These are phyloP conservation scores for Hamamelis virginiana DNA, from an alignment of 164 flowering plant genomes.

Conservation along the genomic window DNA sequence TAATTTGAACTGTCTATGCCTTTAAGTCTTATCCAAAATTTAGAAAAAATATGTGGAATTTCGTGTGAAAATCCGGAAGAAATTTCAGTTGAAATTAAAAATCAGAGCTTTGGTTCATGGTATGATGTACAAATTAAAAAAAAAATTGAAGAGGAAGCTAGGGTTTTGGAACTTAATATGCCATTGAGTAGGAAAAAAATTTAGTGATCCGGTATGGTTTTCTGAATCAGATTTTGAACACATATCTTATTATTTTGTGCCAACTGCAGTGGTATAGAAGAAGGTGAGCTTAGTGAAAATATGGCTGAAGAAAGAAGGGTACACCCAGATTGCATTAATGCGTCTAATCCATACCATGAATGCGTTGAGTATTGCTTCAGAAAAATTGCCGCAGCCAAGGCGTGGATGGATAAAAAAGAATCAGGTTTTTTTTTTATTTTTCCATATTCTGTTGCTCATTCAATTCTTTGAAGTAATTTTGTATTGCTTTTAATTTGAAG, in stretches of 20 bases:
- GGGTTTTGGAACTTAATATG: no score
- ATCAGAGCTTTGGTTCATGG: no score
- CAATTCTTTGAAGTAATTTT: background rate
- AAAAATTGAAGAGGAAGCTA: no score
- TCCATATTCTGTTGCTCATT: background rate
- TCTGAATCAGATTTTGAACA: background rate
- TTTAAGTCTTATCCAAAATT: no score
- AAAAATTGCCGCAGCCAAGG: slow-evolving; percentile 63
- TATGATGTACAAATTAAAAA: no score
- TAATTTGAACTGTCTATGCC: no score
- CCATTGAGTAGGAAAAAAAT: no score
- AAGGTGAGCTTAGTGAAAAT: slow-evolving; percentile 1
- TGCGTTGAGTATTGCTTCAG: slow-evolving; percentile 78
- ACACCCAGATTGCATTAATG: slow-evolving; percentile 80
- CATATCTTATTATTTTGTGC: background rate
- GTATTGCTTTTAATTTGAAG: background rate
- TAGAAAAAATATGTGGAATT: no score
- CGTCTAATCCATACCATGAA: slow-evolving; percentile 81
- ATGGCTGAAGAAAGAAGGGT: slow-evolving; percentile 61
- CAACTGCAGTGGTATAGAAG: slow-evolving; percentile 5
- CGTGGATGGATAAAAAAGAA: slow-evolving; percentile 20
- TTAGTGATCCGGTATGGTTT: no score
- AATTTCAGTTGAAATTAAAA: no score
- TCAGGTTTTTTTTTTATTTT: slow-evolving; percentile 24
- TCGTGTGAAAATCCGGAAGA: no score